A percentile compares a stretch with the other conserved stretches of the same genome.
phyloP scores from a whole-genome alignment of 345 rosid species.

The Citrus trifoliata region DNA sequence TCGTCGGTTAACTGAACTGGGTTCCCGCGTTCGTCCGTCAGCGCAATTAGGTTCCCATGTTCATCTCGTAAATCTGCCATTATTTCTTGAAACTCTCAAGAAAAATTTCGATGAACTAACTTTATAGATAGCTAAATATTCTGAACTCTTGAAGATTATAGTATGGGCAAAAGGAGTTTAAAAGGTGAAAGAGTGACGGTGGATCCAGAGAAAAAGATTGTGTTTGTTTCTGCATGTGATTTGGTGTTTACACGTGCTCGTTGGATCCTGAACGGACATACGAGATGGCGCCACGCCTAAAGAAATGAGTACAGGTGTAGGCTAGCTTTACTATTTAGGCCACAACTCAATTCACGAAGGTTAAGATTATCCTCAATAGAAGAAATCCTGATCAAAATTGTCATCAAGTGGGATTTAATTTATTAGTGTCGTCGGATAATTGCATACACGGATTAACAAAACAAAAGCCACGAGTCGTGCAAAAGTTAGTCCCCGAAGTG shows the following conservation, averaged over 20 bases:
- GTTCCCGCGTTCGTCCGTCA: slow-evolving; percentile 50
- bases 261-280: background rate
- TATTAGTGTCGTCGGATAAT: background rate
- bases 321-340: background rate
- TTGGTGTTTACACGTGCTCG: slow-evolving; percentile 13
- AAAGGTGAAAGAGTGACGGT: slow-evolving; percentile 3
- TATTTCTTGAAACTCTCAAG: slow-evolving; percentile 13
- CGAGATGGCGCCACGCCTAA: slow-evolving; percentile 12
- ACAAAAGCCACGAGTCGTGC: too few relatives aligned
- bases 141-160: background rate
- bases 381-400: background rate
- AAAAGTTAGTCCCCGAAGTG: too few relatives aligned
- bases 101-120: too few relatives aligned
- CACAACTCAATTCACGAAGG: background rate
- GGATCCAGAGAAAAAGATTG: background rate
- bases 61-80: slow-evolving; percentile 69
- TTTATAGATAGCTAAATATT: background rate
- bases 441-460: background rate
- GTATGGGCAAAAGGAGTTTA: background rate
- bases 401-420: background rate
- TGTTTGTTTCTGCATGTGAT: slow-evolving; percentile 10
- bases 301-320: background rate
- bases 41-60: slow-evolving; percentile 46
- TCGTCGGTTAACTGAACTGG: slow-evolving; percentile 60
- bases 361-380: background rate